Evolutionary conservation across 192 early-diverging fungal genomes (phyloP), one percentile per base, ranked within the genome.

Genomic region (Coemansia sp.): DNA sequence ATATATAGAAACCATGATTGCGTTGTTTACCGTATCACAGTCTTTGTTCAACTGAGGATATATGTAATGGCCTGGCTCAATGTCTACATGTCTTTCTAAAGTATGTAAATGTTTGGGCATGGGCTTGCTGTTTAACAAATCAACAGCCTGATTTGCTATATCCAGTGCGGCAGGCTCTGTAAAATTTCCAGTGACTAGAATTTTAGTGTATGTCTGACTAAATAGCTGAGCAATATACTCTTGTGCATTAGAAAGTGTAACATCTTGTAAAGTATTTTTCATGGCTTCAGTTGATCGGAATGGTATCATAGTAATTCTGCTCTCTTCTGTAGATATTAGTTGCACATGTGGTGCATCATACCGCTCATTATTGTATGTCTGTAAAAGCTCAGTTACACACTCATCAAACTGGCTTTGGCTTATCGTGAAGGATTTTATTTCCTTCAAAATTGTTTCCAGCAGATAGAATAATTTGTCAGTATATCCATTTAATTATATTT

Each of bases 111-210:
- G 57, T 28, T 15, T 55, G 38, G 3, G n/a, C 28, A 0, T 85
- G 73, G 22, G 91, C 48, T 3, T 84, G 40, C 38, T 82, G 83
- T 2, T 52, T 53, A 95, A 65, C 3, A 74, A 73, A 14, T 83
- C 62, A 7, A 84, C 69, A 8, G 89, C 71, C 21, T 74, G 81
- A 2, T 68, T 38, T 4, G 83, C 82, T 22, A 88, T 74, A 25
- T 73, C 67, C 15, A 88, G 63, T 0, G 90, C 90, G 42, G 89
- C 84, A 6, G 80, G 67, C 7, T 78, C 81, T 5, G 76, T 59
- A 42, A 91, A 75, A 64, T 98, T 93, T 56, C 96, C 96, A 59
- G 87, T 84, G 4, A 92, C 85, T 4, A 93, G 75, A 9, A 86
- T 85, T 68, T 94, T 93, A 5, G 89, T 66, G 69, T 84, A 84